These are phyloP conservation scores for Trematosphaeria pertusa DNA, from an alignment of 2,329 filamentous ascomycete genomes.

Conservation along the genomic window DNA sequence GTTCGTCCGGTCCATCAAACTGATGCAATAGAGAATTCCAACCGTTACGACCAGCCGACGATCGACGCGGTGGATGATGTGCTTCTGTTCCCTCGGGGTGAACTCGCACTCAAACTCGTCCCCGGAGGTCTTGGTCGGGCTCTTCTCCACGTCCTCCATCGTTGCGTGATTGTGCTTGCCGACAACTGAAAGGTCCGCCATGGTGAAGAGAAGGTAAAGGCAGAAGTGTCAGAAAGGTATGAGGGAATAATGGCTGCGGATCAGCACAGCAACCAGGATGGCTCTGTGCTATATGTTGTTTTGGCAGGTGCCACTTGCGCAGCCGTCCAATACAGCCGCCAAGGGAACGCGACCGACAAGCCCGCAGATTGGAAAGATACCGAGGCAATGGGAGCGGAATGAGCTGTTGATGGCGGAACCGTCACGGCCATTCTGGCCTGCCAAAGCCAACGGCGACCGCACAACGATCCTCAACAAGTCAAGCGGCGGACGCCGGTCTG, in stretches of 20 bases:
- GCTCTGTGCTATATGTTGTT: conserved; percentile 16
- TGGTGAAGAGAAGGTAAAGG: conserved; percentile 15
- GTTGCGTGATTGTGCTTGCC: conserved; percentile 30
- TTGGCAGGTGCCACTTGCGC: conserved; percentile 10
- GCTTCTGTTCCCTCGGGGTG: conserved; percentile 67
- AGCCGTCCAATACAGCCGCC: background rate
- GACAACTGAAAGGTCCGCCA: conserved; percentile 28
- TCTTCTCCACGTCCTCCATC: conserved; percentile 30
- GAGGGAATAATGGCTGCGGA: no score
- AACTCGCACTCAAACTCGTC: conserved; percentile 53
- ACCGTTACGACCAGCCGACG: conserved; percentile 56
- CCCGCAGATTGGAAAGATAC: conserved; percentile 10
- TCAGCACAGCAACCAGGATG: conserved; percentile 8
- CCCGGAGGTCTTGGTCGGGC: conserved; percentile 22
- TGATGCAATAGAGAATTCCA: conserved; percentile 73
- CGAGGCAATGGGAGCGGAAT: conserved; percentile 11
- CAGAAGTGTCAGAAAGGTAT: conserved; percentile 6
- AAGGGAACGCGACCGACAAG: no score
- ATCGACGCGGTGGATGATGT: conserved; percentile 75
- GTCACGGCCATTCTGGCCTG: background rate
- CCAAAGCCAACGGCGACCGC: background rate
- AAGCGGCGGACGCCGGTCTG: conserved; percentile 4
- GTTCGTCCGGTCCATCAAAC: conserved; percentile 81
- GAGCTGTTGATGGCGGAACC: background rate
- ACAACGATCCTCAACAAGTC: background rate